These are phyloP conservation scores for Talaromyces sp. DNA, from an alignment of 2,329 filamentous ascomycete genomes.

Conservation along the genomic window DNA sequence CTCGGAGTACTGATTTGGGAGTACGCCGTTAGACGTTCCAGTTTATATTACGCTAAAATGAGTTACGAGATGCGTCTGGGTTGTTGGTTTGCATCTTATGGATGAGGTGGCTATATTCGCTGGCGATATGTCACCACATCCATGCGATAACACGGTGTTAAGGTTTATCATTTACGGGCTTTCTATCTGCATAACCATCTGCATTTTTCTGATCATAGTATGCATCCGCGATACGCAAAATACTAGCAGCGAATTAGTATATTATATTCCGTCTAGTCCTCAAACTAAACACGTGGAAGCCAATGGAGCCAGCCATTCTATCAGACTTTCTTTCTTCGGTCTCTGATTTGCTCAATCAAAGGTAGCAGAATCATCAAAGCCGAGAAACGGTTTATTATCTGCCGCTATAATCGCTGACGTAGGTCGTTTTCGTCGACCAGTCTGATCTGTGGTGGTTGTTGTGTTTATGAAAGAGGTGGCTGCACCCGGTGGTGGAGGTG, in stretches of 20 bases:
- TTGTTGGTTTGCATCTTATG: background rate
- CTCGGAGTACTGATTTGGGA: background rate
- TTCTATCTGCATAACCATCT: background rate
- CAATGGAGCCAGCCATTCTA: conserved; percentile 2
- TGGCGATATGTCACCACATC: background rate
- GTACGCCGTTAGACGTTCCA: background rate
- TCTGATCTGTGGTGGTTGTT: conserved; percentile 26
- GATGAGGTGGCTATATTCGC: background rate
- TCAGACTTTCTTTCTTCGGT: background rate
- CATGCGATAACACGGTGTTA: background rate
- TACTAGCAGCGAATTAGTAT: conserved; percentile 4
- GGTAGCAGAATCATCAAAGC: conserved; percentile 19
- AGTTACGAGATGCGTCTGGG: background rate
- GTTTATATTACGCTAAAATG: background rate
- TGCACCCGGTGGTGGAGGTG: conserved; percentile 55
- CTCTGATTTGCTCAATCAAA: conserved; percentile 13
- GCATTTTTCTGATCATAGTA: background rate
- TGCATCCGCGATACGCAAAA: background rate
- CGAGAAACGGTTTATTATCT: conserved; percentile 23
- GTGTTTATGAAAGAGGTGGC: conserved; percentile 48
- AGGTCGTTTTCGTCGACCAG: conserved; percentile 58
- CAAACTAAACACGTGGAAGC: conserved; percentile 1
- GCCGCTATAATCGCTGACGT: conserved; percentile 53
- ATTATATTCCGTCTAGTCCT: conserved; percentile 7
- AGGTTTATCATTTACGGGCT: background rate